These are phyloP conservation scores for Cucurbita maxima DNA, from an alignment of 306 rosid genomes.

Conservation along the genomic window DNA sequence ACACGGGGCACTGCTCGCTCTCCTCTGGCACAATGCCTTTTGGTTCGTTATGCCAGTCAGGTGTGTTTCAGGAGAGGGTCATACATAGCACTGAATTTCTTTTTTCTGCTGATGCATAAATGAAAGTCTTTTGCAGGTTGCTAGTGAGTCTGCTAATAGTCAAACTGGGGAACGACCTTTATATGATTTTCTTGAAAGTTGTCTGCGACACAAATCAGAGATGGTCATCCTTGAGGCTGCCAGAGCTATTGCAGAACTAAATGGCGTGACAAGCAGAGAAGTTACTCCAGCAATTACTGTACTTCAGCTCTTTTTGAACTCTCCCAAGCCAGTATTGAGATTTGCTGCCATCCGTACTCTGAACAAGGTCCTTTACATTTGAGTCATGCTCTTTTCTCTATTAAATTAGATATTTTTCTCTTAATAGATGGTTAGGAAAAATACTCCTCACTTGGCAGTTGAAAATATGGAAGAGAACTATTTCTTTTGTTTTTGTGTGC, in stretches of 20 bases:
- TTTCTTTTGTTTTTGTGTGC: background rate
- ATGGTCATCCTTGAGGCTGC: conserved; percentile 99
- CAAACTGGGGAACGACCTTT: conserved; percentile 93
- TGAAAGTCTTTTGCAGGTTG: conserved; percentile 41
- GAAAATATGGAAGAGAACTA: background rate
- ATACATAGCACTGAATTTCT: background rate
- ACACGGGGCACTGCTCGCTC: conserved; percentile 89
- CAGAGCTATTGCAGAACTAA: conserved; percentile 86
- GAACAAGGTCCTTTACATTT: conserved; percentile 50
- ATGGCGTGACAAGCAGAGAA: conserved; percentile 80
- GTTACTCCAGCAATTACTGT: conserved; percentile 93
- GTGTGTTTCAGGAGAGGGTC: conserved; percentile 19
- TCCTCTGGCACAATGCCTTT: conserved; percentile 87
- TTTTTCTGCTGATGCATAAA: conserved; percentile 3
- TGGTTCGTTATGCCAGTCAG: conserved; percentile 95
- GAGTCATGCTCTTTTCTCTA: background rate
- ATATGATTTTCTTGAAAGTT: conserved; percentile 87
- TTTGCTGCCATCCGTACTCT: conserved; percentile 98
- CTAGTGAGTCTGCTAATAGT: conserved; percentile 55
- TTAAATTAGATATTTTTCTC: background rate
- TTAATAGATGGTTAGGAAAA: background rate
- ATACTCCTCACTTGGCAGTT: background rate
- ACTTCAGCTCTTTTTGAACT: conserved; percentile 94
- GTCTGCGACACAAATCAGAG: conserved; percentile 95
- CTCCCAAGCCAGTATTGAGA: conserved; percentile 94